Base-by-base conservation (phyloP, 352 stramenopile species). In the Plasmopara viticola region DNA sequence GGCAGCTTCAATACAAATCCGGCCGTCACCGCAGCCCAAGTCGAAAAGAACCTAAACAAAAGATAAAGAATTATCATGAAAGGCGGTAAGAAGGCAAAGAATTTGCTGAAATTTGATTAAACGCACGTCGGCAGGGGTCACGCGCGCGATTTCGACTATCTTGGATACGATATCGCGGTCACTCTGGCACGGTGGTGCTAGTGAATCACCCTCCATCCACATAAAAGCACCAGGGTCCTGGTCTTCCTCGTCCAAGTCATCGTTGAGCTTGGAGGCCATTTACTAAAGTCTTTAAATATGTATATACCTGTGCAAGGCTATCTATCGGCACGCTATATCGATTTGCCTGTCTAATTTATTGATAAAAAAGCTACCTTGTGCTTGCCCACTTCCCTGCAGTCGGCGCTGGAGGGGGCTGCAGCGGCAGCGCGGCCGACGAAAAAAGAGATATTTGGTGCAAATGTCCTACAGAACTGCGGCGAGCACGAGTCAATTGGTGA, bases 131-230 rank as follows among this genome's bases (percentile, higher is more conserved):
- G 66, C 38, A 15, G 62, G 44, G 6, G 65, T 70, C 45, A 82
- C 42, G 12, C 66, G 35, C 14, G 73, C 73, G 25, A 84, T 65
- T 14, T 76, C 65, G 25, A 84, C 59, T 35, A 84, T 82, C 49
- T 74, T 71, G 14, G 74, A 66, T 17, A 84, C 73, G 31, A 84
- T 58, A 29, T 82, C 70, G 44, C 60, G 68, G 33, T 84, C 73
- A 37, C 68, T 80, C 48, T 84, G 73, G 42, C 73, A 84, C 6
- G 73, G 73, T n/a, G 73, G 73, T 13, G 73, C 73, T 9, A 84
- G 49, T 9, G 73, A 84, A 40, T 84, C 73, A 18, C 73, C 73
- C 39, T 84, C 73, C 7, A 84, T 76, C 73, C 73, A 84, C 73
- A 84, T 84, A 53, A 71, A 81, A 33, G 60, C 57, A 28, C 61